phyloP scores from a whole-genome alignment of 768 basidiomycete genomes.

The Hydnomerulius pinastri region DNA sequence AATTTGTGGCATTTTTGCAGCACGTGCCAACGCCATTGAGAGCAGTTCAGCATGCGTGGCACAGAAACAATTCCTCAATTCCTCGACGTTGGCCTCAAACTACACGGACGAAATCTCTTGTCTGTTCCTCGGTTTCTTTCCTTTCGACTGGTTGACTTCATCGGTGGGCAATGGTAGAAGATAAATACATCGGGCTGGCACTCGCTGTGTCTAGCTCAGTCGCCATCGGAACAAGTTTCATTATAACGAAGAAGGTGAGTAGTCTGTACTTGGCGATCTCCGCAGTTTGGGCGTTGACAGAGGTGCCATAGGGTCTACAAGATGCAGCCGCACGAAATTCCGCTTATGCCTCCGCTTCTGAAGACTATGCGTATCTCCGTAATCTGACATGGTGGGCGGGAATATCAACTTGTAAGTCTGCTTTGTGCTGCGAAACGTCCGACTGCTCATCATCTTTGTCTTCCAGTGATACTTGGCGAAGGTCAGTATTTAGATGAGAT shows the following conservation, averaged over 20 bases:
- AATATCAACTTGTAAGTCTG: constrained; percentile 80
- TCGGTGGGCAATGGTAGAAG: constrained; percentile 64
- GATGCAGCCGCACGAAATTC: constrained; percentile 68
- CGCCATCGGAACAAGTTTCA: constrained; percentile 94
- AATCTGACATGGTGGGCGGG: constrained; percentile 99
- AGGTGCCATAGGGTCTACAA: constrained; percentile 71
- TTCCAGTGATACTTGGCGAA: constrained; percentile 91
- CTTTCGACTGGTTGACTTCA: not conserved
- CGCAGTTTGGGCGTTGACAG: constrained; percentile 12
- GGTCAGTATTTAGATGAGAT: constrained; percentile 44
- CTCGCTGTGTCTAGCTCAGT: constrained; percentile 84
- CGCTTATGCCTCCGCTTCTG: constrained; percentile 62
- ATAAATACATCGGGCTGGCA: constrained; percentile 93
- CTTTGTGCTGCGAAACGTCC: constrained; percentile 2
- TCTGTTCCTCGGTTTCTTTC: constrained; percentile 2
- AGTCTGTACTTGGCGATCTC: not conserved
- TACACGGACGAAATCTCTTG: too few relatives aligned
- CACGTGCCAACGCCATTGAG: too few relatives aligned
- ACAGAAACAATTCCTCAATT: too few relatives aligned
- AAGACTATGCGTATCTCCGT: constrained; percentile 81
- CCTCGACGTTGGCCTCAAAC: too few relatives aligned
- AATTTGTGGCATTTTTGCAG: too few relatives aligned
- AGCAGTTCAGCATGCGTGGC: too few relatives aligned
- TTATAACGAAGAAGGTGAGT: constrained; percentile 96
- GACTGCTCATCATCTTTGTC: constrained; percentile 3